Evolutionary conservation across 768 basidiomycete species (phyloP), one percentile per base, ranked within the genome.

Genomic region (Tulasnella sp.): DNA sequence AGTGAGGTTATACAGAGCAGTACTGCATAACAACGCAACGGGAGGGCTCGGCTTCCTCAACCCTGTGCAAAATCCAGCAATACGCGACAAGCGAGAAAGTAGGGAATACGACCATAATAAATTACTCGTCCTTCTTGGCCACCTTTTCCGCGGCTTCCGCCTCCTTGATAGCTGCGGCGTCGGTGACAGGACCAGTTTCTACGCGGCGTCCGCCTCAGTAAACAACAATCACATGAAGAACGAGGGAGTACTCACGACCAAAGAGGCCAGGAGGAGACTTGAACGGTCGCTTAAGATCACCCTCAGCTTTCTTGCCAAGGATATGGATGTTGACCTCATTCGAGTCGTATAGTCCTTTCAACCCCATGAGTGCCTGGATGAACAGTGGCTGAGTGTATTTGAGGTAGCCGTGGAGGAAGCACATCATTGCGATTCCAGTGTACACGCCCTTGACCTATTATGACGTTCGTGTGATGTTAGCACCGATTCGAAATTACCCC

Each of bases 381-480:
- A 97, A 94, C 62, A 98, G 80, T 6, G 94, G 94, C 67, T 94
- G 93, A 6, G 91, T 93, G 78, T 87, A 97, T 68, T 86, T 81
- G 73, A 98, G 74, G 78, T 97, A 98, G 51, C 85, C 60, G 73
- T 99, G 94, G 74, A 97, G 81, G 76, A 92, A 84, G 58, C 66
- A 76, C 86, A 93, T 92, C 83, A 90, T 88, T 49, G 81, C 84
- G 65, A 90, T 69, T 61, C 84, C 83, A 69, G 80, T 77, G 70
- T 77, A 86, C 6, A 71, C 78, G 54, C 62, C 64, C 42, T 67
- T 66, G 46, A 86, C 32, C 62, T 62, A 50, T 6, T 35, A 53
- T 15, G 43, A 37, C 2, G 7, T 11, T 27, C 2, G 2, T 19
- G 15, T 42, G 14, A 35, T 15, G 53, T 4, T 9, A 35, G 12